A percentile compares a stretch with the other conserved stretches of the same genome.
phyloP scores from a whole-genome alignment of 345 rosid species.

The Eucalyptus melliodora region DNA sequence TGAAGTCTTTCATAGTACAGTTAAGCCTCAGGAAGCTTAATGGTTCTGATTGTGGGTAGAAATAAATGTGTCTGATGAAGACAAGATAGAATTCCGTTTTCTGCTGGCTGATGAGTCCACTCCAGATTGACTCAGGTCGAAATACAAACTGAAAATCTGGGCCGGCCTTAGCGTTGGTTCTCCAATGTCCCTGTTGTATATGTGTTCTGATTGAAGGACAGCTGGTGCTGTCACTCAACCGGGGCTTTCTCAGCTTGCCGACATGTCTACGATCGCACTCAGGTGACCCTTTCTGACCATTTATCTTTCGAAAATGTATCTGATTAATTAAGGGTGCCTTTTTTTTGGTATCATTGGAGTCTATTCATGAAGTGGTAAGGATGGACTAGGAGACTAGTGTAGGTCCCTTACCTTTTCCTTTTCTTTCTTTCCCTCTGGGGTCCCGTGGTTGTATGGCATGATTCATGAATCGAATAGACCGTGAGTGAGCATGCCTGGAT shows the following conservation, averaged over 20 bases:
- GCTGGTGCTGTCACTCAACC: neutral
- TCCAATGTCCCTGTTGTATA: neutral
- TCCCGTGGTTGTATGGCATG: neutral
- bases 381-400: neutral
- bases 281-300: neutral
- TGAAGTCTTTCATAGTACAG: neutral
- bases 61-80: neutral
- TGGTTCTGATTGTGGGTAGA: neutral
- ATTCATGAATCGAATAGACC: neutral
- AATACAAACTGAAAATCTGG: neutral
- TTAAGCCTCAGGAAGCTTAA: neutral
- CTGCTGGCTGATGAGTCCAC: neutral
- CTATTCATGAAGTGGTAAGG: neutral
- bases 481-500: neutral
- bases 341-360: neutral
- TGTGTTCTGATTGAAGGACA: neutral
- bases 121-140: neutral
- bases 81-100: neutral
- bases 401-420: neutral
- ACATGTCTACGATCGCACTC: neutral
- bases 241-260: neutral
- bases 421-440: neutral
- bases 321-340: neutral
- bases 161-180: neutral
- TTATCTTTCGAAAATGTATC: neutral